Evolutionary conservation across 2,329 filamentous ascomycete species (phyloP), one percentile per base, ranked within the genome.

Genomic region (Monosporascus sp.): DNA sequence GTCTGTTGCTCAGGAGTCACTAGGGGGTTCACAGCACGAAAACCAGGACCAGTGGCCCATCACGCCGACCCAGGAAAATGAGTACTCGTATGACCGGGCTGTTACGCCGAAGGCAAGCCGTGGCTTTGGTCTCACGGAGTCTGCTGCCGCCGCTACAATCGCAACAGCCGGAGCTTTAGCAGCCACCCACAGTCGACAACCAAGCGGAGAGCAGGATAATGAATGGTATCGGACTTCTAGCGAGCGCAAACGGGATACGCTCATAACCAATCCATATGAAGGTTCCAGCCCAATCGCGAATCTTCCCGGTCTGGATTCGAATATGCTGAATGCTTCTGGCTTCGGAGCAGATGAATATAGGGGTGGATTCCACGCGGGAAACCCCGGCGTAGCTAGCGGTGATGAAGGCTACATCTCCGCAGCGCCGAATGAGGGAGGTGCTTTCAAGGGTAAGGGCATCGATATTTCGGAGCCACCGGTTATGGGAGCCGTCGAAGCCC

Each of bases 351-450:
- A 67, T 17, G 59, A 60, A 37, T 80, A 77, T 57, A 69, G 70
- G 51, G 68, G 71, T 60, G 67, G 74, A 59, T 76, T 80, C 70
- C 65, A 79, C 67, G 70, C 80, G 59, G 72, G 82, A 68, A 78
- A 85, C 65, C 80, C 82, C 76, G 61, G 81, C 77, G 44, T 77
- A 79, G 54, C 82, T 75, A 55, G 89, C 85, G 68, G 76, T 73
- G 90, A 97, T 65, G 93, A 97, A 73, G 93, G 92, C 7, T 97
- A 97, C 71, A 92, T 93, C 59, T 96, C 93, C 24, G 90, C 83
- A 52, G 82, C 77, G 3, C 79, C 80, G 2, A 78, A 80, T 57
- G 78, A 80, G 59, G 63, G 75, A 37, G 70, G 77, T 47, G 68
- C 74, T 17, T 70, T 70, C 54, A 79, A 83, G 63, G 80, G 79